Conservation (phyloP, 2,329 filamentous ascomycete species). For the Alternaria ventricosa region DNA sequence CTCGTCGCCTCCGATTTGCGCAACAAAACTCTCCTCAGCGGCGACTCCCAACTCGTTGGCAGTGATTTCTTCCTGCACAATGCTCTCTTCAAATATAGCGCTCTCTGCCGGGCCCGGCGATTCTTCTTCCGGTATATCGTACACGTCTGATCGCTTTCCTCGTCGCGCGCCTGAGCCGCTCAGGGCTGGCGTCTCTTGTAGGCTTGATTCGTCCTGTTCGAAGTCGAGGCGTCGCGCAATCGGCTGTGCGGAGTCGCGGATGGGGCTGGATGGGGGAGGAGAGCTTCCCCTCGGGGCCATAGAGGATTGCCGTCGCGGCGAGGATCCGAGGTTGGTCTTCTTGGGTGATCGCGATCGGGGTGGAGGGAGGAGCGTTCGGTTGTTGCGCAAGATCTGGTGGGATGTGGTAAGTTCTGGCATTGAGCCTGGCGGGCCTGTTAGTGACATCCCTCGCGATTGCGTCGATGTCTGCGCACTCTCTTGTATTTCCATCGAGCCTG, state of each 20-base stretch:
- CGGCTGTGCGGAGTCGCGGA: constrained; percentile 40
- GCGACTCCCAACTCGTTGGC: constrained; percentile 30
- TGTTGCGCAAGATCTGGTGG: constrained; percentile 55
- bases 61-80: constrained; percentile 41
- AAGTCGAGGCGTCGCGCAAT: constrained; percentile 66
- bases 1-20: constrained; percentile 36
- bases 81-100: constrained; percentile 39
- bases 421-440: constrained; percentile 49
- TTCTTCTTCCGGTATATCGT: constrained; percentile 38
- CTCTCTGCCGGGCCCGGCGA: constrained; percentile 39
- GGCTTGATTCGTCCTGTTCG: constrained; percentile 47
- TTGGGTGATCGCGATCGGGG: constrained; percentile 65
- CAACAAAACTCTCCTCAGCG: constrained; percentile 39
- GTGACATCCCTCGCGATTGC: background rate
- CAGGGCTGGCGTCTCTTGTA: constrained; percentile 40
- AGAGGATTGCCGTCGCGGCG: constrained; percentile 67
- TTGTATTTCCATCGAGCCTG: constrained; percentile 68
- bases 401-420: constrained; percentile 57
- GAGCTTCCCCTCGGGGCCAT: constrained; percentile 63
- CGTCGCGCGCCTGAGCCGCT: constrained; percentile 45
- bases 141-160: constrained; percentile 38
- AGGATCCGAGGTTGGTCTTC: constrained; percentile 65
- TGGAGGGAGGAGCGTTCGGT: constrained; percentile 55
- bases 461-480: constrained; percentile 59
- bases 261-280: constrained; percentile 34